Percentiles rank a stretch among this genome's conserved stretches.
These are phyloP conservation scores for Raffaelea arxii DNA, from an alignment of 2,329 filamentous ascomycete genomes.

Conservation along the genomic window DNA sequence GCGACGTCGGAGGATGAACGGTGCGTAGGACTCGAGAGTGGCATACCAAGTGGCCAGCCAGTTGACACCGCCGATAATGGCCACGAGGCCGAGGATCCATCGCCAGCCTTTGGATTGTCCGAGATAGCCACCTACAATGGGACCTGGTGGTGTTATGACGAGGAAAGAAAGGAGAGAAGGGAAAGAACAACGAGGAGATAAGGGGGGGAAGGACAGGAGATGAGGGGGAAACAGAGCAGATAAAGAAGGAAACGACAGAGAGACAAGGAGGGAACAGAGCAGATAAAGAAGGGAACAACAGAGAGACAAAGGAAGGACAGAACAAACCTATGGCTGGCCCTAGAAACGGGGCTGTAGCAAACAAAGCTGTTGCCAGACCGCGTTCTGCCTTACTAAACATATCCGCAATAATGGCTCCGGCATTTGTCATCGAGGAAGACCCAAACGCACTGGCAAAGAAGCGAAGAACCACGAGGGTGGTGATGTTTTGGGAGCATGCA, in stretches of 20 bases:
- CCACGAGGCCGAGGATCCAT: slow-evolving; percentile 58
- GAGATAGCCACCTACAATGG: slow-evolving; percentile 57
- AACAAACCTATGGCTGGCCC: slow-evolving; percentile 39
- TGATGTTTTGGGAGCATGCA: slow-evolving; percentile 32
- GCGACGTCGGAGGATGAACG: slow-evolving; percentile 42
- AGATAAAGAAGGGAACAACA: too few relatives aligned
- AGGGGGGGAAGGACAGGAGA: too few relatives aligned
- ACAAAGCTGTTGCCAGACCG: slow-evolving; percentile 50
- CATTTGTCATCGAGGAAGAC: slow-evolving; percentile 50
- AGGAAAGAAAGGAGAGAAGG: too few relatives aligned
- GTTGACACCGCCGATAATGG: slow-evolving; percentile 50
- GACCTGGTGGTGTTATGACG: too few relatives aligned
- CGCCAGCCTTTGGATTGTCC: slow-evolving; percentile 56
- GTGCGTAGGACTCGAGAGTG: slow-evolving; percentile 51
- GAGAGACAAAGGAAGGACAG: slow-evolving; percentile 49
- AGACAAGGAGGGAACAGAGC: too few relatives aligned
- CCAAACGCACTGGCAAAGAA: slow-evolving; percentile 56
- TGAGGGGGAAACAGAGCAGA: too few relatives aligned
- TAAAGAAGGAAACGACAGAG: too few relatives aligned
- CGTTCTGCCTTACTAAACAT: slow-evolving; percentile 42
- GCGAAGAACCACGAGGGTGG: slow-evolving; percentile 45
- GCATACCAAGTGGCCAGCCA: slow-evolving; percentile 42
- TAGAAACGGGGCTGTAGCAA: slow-evolving; percentile 56
- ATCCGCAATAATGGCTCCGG: slow-evolving; percentile 51
- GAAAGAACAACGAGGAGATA: too few relatives aligned